phyloP scores from a whole-genome alignment of 2,329 filamentous ascomycete genomes.

The Leptodontidium sp. region DNA sequence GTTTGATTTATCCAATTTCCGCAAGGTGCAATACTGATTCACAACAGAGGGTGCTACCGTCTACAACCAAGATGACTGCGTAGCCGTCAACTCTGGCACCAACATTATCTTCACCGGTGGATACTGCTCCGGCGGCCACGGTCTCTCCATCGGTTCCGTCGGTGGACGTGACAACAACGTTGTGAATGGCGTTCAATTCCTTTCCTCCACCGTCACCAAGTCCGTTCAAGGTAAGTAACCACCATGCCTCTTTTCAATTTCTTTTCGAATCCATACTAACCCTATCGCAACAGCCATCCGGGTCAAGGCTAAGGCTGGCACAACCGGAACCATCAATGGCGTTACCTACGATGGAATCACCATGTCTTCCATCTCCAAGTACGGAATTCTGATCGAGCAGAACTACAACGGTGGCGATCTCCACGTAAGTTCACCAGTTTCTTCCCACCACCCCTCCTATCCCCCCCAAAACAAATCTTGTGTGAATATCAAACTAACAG shows the following conservation, averaged over 20 bases:
- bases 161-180: slow-evolving; percentile 19
- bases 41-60: slow-evolving; percentile 52
- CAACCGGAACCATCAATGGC: slow-evolving; percentile 58
- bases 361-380: slow-evolving; percentile 57
- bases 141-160: slow-evolving; percentile 23
- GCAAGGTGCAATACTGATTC: no score
- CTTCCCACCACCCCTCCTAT: background rate
- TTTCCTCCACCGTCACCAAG: slow-evolving; percentile 12
- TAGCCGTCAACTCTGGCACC: slow-evolving; percentile 63
- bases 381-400: slow-evolving; percentile 63
- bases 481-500: background rate
- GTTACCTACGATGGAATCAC: slow-evolving; percentile 61
- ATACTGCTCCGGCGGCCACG: slow-evolving; percentile 36
- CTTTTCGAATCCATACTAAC: background rate
- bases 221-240: slow-evolving; percentile 7
- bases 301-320: slow-evolving; percentile 62
- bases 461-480: background rate
- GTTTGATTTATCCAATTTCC: background rate
- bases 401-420: slow-evolving; percentile 56
- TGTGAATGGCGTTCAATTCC: slow-evolving; percentile 14
- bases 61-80: slow-evolving; percentile 66
- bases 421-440: slow-evolving; percentile 31
- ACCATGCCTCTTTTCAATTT: no score
- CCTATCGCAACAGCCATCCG: slow-evolving; percentile 50
- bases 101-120: slow-evolving; percentile 36